These are phyloP conservation scores for Geotrichum australiense DNA, from an alignment of 1,139 yeast species.

Conservation along the genomic window DNA sequence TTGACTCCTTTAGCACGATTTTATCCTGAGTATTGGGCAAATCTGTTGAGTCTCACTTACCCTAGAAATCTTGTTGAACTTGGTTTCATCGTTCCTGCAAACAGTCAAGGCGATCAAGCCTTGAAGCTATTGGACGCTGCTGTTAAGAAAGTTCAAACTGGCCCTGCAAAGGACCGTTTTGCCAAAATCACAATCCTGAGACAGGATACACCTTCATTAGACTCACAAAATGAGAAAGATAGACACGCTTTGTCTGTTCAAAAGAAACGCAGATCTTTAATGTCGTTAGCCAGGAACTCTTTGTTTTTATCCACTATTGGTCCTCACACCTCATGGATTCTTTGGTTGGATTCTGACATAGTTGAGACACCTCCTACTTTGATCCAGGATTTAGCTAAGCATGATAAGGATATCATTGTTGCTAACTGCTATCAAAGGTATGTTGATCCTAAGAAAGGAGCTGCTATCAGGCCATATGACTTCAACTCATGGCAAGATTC, in stretches of 20 bases:
- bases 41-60: constrained; percentile 62
- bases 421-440: constrained; percentile 91
- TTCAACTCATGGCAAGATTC: constrained; percentile 96
- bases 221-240: constrained; percentile 62
- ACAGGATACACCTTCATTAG: constrained; percentile 84
- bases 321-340: constrained; percentile 87
- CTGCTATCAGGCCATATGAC: constrained; percentile 81
- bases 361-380: constrained; percentile 77
- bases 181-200: constrained; percentile 79
- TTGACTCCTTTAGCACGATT: constrained; percentile 86
- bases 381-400: constrained; percentile 80
- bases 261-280: constrained; percentile 77
- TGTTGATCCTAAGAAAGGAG: constrained; percentile 46
- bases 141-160: constrained; percentile 59
- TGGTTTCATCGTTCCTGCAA: constrained; percentile 86
- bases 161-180: constrained; percentile 52
- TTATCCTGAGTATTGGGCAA: constrained; percentile 80
- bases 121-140: constrained; percentile 63
- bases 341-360: constrained; percentile 94
- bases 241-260: constrained; percentile 69
- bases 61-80: constrained; percentile 80
- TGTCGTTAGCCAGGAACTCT: constrained; percentile 94
- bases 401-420: constrained; percentile 77
- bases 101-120: constrained; percentile 71
- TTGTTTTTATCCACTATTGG: constrained; percentile 81